Evolutionary conservation across 192 early-diverging fungal genomes (phyloP).

Genomic region (Coemansia sp.): DNA sequence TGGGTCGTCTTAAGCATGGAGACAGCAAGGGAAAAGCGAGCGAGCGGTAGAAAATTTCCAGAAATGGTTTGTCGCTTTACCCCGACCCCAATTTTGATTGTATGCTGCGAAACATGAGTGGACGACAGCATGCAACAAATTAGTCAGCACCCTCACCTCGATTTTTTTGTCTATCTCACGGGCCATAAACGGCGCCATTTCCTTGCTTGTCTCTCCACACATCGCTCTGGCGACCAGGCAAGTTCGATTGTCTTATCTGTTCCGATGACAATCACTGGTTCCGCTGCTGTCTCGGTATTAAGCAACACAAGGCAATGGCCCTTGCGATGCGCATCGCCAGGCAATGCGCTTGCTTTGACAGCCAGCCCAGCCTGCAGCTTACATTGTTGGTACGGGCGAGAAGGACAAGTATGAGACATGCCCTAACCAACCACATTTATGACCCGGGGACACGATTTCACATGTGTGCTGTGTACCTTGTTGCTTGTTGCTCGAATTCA

Average conservation of each 20-base stretch:
- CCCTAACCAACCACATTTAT: too few species aligned
- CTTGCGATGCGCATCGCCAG: neutral
- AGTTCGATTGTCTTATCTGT: neutral
- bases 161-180: neutral
- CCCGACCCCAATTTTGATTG: slow-evolving; percentile 5
- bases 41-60: neutral
- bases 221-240: too few species aligned
- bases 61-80: slow-evolving; percentile 3
- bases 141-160: neutral
- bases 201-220: too few species aligned
- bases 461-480: too few species aligned
- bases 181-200: neutral
- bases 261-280: neutral
- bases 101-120: slow-evolving; percentile 12
- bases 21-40: too few species aligned
- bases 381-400: too few species aligned
- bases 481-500: too few species aligned
- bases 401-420: too few species aligned
- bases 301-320: neutral
- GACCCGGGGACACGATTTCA: too few species aligned
- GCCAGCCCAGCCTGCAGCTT: too few species aligned
- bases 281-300: slow-evolving; percentile 3
- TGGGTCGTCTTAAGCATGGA: too few species aligned
- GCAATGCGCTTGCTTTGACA: too few species aligned
- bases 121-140: neutral